Evolutionary conservation across 495 filamentous ascomycete species (phyloP), one percentile per base, ranked within the genome.

Genomic region (Massariosphaeria phaeospora): DNA sequence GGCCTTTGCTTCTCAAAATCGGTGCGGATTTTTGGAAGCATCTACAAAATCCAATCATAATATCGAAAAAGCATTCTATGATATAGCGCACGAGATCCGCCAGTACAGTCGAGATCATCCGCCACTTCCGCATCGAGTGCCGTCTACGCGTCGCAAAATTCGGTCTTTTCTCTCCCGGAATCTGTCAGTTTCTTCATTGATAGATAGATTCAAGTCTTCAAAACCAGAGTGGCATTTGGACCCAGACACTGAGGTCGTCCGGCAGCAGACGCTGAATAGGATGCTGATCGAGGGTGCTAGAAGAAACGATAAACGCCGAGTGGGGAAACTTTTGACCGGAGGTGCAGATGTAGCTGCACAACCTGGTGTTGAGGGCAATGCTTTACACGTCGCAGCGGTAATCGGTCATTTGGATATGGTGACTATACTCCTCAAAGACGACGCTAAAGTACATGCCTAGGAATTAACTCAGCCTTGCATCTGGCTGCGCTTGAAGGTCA

Each of bases 41-140:
- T n/a, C n/a, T n/a, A n/a, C n/a, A n/a, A n/a, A n/a, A n/a, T n/a
- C n/a, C n/a, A n/a, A n/a, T n/a, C n/a, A n/a, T n/a, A n/a, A n/a
- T n/a, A n/a, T n/a, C n/a, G n/a, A n/a, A n/a, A n/a, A n/a, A n/a
- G n/a, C n/a, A n/a, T n/a, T n/a, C n/a, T n/a, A n/a, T n/a, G n/a
- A n/a, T n/a, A n/a, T n/a, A n/a, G n/a, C n/a, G n/a, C n/a, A n/a
- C n/a, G 85, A 90, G 64, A 33, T 33, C 29, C 29, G 29, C 7
- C 7, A 33, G 29, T 33, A 33, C 29, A 33, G 13, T 13, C 29
- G 13, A 33, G 13, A 33, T 7, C 7, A 33, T 7, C 13, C 29
- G 13, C 29, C 29, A 33, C 73, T 97, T 50, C 83, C 91, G 54
- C 79, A 83, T 55, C 91, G 96, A 36, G 7, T 33, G 13, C 29